Conservation (phyloP, 2,329 filamentous ascomycete species). For the Eutypa lata region DNA sequence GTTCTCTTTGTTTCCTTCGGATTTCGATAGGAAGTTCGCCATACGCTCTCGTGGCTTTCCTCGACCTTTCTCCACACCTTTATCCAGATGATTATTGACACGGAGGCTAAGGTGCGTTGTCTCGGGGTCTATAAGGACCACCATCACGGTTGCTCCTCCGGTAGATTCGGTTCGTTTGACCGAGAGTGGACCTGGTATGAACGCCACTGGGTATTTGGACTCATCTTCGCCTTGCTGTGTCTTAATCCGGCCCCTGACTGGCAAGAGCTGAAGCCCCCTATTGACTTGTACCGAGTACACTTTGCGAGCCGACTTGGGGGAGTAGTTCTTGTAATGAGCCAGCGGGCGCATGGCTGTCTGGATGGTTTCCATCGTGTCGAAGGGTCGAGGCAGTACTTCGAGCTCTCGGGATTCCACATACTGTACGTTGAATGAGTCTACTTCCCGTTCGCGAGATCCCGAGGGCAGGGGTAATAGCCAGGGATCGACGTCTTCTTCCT, state of each 20-base stretch:
- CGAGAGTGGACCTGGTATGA: constrained; percentile 4
- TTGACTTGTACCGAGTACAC: neutral
- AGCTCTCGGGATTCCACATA: constrained; percentile 2
- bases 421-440: neutral
- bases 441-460: neutral
- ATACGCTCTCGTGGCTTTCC: neutral
- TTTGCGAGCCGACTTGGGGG: neutral
- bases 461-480: constrained; percentile 1
- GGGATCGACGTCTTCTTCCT: constrained; percentile 1
- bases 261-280: neutral
- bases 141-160: neutral
- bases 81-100: constrained; percentile 1
- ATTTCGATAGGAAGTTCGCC: neutral
- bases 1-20: neutral
- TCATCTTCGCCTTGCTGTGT: neutral
- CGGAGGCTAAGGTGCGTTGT: neutral
- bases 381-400: neutral
- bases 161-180: neutral
- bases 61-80: neutral
- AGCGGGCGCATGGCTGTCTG: neutral
- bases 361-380: neutral
- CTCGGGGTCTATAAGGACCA: constrained; percentile 1
- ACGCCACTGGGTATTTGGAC: neutral
- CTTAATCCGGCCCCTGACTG: neutral
- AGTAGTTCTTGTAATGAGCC: neutral